Conservation (phyloP, 345 rosid genomes). For the Melaleuca quinquenervia region DNA sequence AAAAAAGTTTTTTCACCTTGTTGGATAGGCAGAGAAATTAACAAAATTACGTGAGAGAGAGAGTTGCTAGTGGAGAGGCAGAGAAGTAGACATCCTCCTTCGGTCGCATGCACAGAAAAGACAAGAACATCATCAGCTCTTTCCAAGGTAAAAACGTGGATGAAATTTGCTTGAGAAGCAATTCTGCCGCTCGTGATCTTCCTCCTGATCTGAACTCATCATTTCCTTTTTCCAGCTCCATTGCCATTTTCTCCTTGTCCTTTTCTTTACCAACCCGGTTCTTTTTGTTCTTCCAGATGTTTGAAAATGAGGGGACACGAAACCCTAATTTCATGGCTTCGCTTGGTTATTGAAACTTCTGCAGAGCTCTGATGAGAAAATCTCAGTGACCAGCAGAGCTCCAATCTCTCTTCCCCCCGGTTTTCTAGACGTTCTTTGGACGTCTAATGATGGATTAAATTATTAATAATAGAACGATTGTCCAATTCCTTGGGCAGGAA, state of each 20-base stretch:
- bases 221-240: background rate
- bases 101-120: background rate
- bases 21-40: background rate
- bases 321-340: background rate
- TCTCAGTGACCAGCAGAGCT: background rate
- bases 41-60: background rate
- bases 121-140: background rate
- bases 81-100: background rate
- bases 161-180: background rate
- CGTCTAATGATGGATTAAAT: background rate
- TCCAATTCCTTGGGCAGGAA: background rate
- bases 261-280: background rate
- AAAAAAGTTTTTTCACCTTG: background rate
- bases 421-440: background rate
- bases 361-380: background rate
- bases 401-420: background rate
- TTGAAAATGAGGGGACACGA: background rate
- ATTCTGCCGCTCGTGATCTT: background rate
- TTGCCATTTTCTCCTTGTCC: background rate
- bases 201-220: background rate
- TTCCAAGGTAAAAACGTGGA: background rate
- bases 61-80: background rate
- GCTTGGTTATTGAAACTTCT: background rate
- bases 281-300: background rate
- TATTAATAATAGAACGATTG: background rate